Conservation (phyloP, 768 basidiomycete species). For the Hericium alpestre region DNA sequence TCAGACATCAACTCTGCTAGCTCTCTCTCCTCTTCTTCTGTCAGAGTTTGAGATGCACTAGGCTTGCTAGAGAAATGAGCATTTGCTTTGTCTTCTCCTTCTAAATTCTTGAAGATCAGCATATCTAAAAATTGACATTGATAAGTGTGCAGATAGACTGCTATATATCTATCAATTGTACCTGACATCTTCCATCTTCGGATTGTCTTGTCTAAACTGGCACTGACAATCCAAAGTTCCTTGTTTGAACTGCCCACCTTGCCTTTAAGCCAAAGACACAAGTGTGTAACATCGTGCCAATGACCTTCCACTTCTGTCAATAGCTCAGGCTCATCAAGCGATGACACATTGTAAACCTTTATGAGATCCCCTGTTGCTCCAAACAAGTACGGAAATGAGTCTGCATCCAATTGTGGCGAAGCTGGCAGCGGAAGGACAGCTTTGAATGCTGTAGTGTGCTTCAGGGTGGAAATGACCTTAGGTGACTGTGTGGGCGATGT, state of each 20-base stretch:
- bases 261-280: slow-evolving; percentile 61
- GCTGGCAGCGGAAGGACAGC: slow-evolving; percentile 60
- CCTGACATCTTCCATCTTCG: slow-evolving; percentile 72
- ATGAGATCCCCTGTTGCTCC: slow-evolving; percentile 81
- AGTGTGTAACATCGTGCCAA: slow-evolving; percentile 76
- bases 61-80: neutral
- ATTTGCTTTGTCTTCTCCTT: neutral
- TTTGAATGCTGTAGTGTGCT: slow-evolving; percentile 57
- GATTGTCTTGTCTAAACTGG: slow-evolving; percentile 80
- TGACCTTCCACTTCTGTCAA: slow-evolving; percentile 76
- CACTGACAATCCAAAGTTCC: slow-evolving; percentile 77
- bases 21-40: slow-evolving; percentile 86
- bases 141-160: neutral
- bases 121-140: neutral
- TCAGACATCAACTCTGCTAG: slow-evolving; percentile 66
- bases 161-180: slow-evolving; percentile 18
- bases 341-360: slow-evolving; percentile 68
- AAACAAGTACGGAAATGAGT: slow-evolving; percentile 65
- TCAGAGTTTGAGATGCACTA: slow-evolving; percentile 26
- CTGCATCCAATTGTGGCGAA: slow-evolving; percentile 28
- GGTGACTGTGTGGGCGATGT: slow-evolving; percentile 10
- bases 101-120: too few relatives aligned
- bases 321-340: slow-evolving; percentile 54
- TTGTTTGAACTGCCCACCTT: slow-evolving; percentile 35
- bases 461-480: slow-evolving; percentile 37